A percentile compares a stretch with the other conserved stretches of the same genome.
Conservation (phyloP, 257 asterid species). For the Solanum boliviense region DNA sequence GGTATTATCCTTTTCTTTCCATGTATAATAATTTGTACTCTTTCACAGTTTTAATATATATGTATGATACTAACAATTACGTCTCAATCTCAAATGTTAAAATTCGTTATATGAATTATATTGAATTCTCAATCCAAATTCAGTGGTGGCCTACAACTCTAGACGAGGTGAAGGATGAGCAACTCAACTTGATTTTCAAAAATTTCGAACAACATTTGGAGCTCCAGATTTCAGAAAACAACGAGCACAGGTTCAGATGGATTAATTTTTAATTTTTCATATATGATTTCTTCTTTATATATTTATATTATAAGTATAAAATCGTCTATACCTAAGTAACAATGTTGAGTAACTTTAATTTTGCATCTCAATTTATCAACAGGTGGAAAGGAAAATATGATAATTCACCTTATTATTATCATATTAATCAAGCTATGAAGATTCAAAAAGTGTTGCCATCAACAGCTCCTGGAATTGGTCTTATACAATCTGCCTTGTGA, state of each 20-base stretch:
- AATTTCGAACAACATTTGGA: conserved; percentile 58
- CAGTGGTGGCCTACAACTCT: conserved; percentile 71
- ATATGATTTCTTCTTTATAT: not conserved
- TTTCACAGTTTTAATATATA: not conserved
- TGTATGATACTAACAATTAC: not conserved
- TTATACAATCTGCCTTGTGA: not conserved
- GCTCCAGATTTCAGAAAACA: conserved; percentile 56
- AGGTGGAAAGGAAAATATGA: not conserved
- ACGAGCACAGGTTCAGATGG: conserved; percentile 37
- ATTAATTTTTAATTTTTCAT: not conserved
- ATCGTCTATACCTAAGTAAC: not conserved
- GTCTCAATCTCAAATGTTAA: not conserved
- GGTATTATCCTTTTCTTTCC: not conserved
- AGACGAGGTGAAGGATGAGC: conserved; percentile 38
- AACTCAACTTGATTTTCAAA: conserved; percentile 35
- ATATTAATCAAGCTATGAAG: not conserved
- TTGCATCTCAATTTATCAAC: not conserved
- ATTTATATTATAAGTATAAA: no score
- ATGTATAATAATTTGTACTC: not conserved
- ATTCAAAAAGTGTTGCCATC: not conserved
- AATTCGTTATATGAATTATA: not conserved
- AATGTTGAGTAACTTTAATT: not conserved
- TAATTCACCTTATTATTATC: not conserved
- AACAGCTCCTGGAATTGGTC: not conserved
- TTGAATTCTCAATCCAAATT: not conserved